Base-by-base conservation (phyloP, 2,329 filamentous ascomycete genomes). In the Botrytis sinoallii region DNA sequence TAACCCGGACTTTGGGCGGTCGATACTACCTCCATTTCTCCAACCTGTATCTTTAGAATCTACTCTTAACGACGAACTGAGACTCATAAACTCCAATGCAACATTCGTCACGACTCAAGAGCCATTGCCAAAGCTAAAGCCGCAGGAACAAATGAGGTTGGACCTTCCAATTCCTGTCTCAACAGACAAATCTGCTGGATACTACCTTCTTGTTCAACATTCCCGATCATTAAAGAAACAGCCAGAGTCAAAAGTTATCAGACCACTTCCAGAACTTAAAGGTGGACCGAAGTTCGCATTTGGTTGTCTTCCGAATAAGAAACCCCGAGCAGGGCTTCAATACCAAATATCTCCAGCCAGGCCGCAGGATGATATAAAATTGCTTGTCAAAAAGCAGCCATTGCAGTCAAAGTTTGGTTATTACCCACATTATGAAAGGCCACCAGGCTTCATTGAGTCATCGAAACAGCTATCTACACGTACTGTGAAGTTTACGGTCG, bases 301-400 rank as follows among this genome's bases (percentile, higher is more conserved):
- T 25, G 70, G 59, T 20, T 66, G 70, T 22, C 60, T 72, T 29
- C 60, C 61, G 5, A 72, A 71, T 35, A 64, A 64, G 18, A 42
- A 72, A 44, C 46, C 44, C 12, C 46, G 60, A 35, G 42, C 7
- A 42, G 35, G 20, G 38, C 60, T 60, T n/a, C 29, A 42, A 57
- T 48, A 38, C 44, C 38, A 55, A 35, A n/a, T 14, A 57, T 18
- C 40, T 42, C 7, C 38, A 66, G 35, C 35, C 22, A 40, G 8
- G 12, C 46, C 48, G 35, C 42, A 66, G 32, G 61, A 35, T 25
- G 10, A n/a, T 20, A 32, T 64, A 18, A 14, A 48, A 55, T 20
- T n/a, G 25, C 44, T n/a, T n/a, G 40, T 14, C 20, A 9, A 22
- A 16, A 32, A 40, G 8, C 38, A 14, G 35, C 35, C 48, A 38